Evolutionary conservation across 2,329 filamentous ascomycete genomes (phyloP), one percentile per base, ranked within the genome.

Genomic region (Fusarium bulbicola): DNA sequence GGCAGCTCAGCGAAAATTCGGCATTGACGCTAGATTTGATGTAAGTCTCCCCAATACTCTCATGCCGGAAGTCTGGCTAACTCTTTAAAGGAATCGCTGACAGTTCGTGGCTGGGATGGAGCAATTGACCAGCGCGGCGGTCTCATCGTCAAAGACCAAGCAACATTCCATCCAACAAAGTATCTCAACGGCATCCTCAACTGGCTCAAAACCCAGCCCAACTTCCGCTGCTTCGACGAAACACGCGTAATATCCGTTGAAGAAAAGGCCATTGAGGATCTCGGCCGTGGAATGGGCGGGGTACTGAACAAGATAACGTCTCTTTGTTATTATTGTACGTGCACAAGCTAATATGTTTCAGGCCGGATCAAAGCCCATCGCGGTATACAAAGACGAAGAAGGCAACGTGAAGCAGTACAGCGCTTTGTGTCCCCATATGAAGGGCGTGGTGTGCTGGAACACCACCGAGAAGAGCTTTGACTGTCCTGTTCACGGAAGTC

Each of bases 401-500:
- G 87, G 87, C 1, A 82, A 86, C 34, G 81, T 88, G 3, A 83
- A 83, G 37, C 84, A 84, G 72, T 85, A 87, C 77, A 88, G 84
- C 49, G 88, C 87, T 0, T 62, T 90, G 1, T 90, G 88, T 70
- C 87, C 88, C 11, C 87, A 90, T 73, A 68, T 90, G 78, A 84
- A 87, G 63, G 88, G 86, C 2, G 85, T 90, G 0, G 83, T 90
- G 0, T 87, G 86, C 76, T 90, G 88, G 87, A 90, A 90, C 66
- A 71, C 79, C 10, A 80, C 80, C 0, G 86, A 89, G 78, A 87
- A 86, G 80, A 85, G 82, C 57, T 89, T 84, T 80, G 88, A 90
- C 77, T 90, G 87, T 70, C 87, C 88, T 0, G 78, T 85, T 0
- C 83, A 85, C 64, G 83, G 84, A 3, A 85, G 82, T 59, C 77